phyloP scores from a whole-genome alignment of 768 basidiomycete species.

The Crassisporium funariophilum region DNA sequence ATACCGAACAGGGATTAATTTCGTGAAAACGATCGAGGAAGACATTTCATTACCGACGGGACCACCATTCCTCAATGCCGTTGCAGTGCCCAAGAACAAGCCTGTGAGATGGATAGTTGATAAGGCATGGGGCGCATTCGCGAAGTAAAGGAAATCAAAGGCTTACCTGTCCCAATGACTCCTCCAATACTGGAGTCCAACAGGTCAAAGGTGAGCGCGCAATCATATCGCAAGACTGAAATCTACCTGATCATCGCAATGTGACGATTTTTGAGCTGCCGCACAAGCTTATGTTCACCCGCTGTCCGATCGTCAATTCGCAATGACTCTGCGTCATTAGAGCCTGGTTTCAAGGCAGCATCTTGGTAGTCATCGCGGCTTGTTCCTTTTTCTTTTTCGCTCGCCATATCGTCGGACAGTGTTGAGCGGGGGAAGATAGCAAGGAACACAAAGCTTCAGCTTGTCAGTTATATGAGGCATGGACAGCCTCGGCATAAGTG shows the following conservation, averaged over 20 bases:
- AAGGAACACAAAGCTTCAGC: neutral
- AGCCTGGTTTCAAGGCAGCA: constrained; percentile 4
- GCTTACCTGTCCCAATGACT: constrained; percentile 59
- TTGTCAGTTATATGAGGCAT: too few species aligned
- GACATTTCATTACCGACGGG: constrained; percentile 54
- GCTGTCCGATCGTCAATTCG: constrained; percentile 7
- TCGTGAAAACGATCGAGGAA: neutral
- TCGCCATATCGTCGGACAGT: too few species aligned
- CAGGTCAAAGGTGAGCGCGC: neutral
- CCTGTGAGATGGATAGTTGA: constrained; percentile 41
- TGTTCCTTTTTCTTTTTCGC: neutral
- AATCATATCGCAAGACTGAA: neutral
- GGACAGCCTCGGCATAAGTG: too few species aligned
- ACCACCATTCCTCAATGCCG: constrained; percentile 53
- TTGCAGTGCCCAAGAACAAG: constrained; percentile 69
- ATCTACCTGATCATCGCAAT: constrained; percentile 77
- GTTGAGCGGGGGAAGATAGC: neutral
- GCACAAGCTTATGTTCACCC: constrained; percentile 39
- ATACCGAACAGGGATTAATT: constrained; percentile 1
- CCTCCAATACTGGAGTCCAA: constrained; percentile 64
- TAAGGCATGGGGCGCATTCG: neutral
- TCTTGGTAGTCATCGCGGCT: neutral
- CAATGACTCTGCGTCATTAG: constrained; percentile 20
- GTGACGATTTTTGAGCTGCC: constrained; percentile 76
- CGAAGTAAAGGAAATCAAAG: constrained; percentile 2